These are phyloP conservation scores for Letharia columbiana DNA, from an alignment of 495 filamentous ascomycete genomes.

Conservation along the genomic window DNA sequence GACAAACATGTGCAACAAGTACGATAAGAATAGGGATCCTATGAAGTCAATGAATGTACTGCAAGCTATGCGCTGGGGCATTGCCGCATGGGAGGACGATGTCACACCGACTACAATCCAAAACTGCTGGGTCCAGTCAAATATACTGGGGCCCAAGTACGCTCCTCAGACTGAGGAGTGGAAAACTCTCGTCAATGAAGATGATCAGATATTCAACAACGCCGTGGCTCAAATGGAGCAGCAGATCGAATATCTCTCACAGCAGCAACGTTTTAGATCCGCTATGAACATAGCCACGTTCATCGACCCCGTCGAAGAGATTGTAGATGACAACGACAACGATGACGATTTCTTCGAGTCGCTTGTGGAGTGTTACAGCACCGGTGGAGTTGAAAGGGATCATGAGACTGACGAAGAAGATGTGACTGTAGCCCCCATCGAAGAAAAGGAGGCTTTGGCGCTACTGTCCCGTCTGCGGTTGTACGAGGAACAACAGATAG, in stretches of 20 bases:
- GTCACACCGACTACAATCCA: not conserved
- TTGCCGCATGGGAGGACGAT: not conserved
- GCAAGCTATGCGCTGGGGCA: not conserved
- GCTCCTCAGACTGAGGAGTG: not conserved
- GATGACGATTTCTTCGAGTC: not conserved
- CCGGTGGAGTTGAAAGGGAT: not conserved
- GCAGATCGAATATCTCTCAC: not conserved
- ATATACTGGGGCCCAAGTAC: not conserved
- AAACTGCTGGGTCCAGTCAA: not conserved
- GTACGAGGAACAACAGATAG: not conserved
- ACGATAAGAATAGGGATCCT: not conserved
- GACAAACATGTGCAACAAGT: not conserved
- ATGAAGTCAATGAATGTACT: not conserved
- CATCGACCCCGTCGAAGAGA: not conserved
- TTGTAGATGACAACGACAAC: not conserved
- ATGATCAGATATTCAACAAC: not conserved
- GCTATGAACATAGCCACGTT: not conserved
- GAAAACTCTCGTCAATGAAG: not conserved
- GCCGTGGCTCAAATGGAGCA: not conserved
- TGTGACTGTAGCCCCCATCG: not conserved
- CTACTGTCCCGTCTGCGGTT: not conserved
- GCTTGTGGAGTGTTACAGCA: not conserved
- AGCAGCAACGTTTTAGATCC: not conserved
- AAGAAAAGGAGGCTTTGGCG: not conserved
- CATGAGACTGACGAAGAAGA: slow-evolving; percentile 1